These are phyloP conservation scores for Zoysia matrella DNA, from an alignment of 202 grass and related monocot species.

Conservation along the genomic window DNA sequence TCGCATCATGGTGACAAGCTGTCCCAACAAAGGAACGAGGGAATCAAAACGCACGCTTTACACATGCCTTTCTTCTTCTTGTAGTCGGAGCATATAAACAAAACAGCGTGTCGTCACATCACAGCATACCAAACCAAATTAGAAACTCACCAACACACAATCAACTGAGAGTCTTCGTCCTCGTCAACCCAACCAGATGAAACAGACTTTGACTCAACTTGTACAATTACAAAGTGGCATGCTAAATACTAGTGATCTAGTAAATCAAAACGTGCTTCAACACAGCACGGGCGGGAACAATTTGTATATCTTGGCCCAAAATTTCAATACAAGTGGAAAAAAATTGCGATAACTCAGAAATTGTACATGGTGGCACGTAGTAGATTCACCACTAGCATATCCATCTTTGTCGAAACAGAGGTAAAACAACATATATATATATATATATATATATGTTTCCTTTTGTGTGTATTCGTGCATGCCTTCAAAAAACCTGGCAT, in stretches of 20 bases:
- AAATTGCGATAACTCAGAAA: constrained; percentile 30
- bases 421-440: constrained; percentile 3
- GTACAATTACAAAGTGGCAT: background rate
- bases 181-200: background rate
- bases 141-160: background rate
- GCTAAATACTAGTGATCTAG: background rate
- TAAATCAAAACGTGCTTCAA: background rate
- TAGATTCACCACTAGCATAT: constrained; percentile 41
- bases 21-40: no score
- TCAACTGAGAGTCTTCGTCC: background rate
- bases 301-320: constrained; percentile 10
- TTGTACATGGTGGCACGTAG: constrained; percentile 47
- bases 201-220: background rate
- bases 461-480: constrained; percentile 19
- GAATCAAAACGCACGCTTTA: no score
- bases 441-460: background rate
- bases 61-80: no score
- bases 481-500: constrained; percentile 53
- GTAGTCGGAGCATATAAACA: no score
- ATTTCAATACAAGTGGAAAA: background rate
- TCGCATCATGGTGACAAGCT: no score
- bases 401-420: constrained; percentile 18
- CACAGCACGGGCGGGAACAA: constrained; percentile 25
- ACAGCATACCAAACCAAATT: no score
- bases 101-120: no score